Evolutionary conservation across 2,329 filamentous ascomycete species (phyloP).

Genomic region (Teratosphaeria destructans): DNA sequence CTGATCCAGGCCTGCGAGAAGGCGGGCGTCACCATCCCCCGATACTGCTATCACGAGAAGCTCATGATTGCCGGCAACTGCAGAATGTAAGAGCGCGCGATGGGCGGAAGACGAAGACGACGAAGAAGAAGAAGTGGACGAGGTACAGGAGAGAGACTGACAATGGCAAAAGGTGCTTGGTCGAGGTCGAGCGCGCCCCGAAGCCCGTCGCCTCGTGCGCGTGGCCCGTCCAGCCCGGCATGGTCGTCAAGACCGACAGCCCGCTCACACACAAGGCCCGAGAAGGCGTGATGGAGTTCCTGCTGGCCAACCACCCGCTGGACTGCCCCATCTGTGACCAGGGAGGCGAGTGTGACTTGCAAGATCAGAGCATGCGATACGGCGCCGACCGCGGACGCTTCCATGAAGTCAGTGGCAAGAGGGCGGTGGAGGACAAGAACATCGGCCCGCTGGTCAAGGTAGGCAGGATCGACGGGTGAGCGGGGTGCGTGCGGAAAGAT

Average conservation of each 20-base stretch:
- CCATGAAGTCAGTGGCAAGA: conserved; percentile 91
- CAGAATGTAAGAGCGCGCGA: conserved; percentile 55
- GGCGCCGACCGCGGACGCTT: conserved; percentile 92
- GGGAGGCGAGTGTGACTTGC: conserved; percentile 96
- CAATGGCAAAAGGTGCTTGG: conserved; percentile 51
- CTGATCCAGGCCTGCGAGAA: conserved; percentile 99
- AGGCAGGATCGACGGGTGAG: conserved; percentile 3
- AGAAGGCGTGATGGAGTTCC: conserved; percentile 98
- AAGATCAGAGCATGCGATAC: conserved; percentile 99
- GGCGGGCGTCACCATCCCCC: conserved; percentile 79
- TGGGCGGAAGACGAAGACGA: background rate
- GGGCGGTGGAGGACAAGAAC: conserved; percentile 98
- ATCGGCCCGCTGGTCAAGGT: conserved; percentile 90
- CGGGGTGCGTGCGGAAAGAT: background rate
- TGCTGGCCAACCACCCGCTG: conserved; percentile 89
- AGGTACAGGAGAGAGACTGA: background rate
- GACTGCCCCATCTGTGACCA: conserved; percentile 98
- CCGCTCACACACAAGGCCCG: conserved; percentile 93
- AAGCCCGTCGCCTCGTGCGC: conserved; percentile 98
- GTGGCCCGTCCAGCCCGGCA: conserved; percentile 96
- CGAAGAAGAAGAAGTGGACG: no score
- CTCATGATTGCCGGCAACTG: conserved; percentile 99
- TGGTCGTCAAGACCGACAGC: conserved; percentile 98
- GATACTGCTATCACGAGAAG: conserved; percentile 99
- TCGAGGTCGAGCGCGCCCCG: conserved; percentile 91